Base-by-base conservation (phyloP, 2,329 filamentous ascomycete species). In the Aspergillus puulaauensis region DNA sequence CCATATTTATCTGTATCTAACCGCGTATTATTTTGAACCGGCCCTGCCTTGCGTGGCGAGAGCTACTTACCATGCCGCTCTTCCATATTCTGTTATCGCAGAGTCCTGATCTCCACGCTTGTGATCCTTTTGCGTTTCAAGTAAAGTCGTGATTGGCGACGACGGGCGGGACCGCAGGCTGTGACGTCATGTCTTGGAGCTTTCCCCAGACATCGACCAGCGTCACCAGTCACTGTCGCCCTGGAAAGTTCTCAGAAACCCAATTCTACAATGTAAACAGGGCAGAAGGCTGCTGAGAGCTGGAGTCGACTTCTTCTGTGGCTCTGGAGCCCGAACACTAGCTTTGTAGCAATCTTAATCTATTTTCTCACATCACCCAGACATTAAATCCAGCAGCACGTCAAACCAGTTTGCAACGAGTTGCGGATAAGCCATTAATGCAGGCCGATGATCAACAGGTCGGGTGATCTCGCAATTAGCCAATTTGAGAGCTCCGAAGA, bases 381-480 rank as follows among this genome's bases (percentile, higher is more conserved):
- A 9, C 9, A 31, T 31, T 4, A 31, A 31, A 8, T 11, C 8
- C 27, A 31, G 27, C 27, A 31, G 27, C 27, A 31, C 27, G 27
- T 31, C 27, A 31, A 31, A 31, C 17, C 44, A 46, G 44, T 27
- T 46, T 24, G 23, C 23, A 46, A 46, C 24, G 7, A 24, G 12
- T 37, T 7, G 23, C 49, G 49, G 17, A 31, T 17, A 43, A 19
- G 24, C 27, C 31, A 44, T 45, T 19, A 8, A 45, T 46, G 51
- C 21, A 53, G 43, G 35, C 17, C 27, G 27, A 41, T 40, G 52
- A 46, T 46, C 44, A 54, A 40, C 50, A 21, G 52, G 52, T 51
- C 56, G 51, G 51, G 40, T 46, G 56, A 58, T 46, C 52, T 50
- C 31, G 39, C 27, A 44, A 49, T 50, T 15, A 33, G 48, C 43